phyloP scores from a whole-genome alignment of 768 basidiomycete genomes.

The Podaxis carcinomalis region DNA sequence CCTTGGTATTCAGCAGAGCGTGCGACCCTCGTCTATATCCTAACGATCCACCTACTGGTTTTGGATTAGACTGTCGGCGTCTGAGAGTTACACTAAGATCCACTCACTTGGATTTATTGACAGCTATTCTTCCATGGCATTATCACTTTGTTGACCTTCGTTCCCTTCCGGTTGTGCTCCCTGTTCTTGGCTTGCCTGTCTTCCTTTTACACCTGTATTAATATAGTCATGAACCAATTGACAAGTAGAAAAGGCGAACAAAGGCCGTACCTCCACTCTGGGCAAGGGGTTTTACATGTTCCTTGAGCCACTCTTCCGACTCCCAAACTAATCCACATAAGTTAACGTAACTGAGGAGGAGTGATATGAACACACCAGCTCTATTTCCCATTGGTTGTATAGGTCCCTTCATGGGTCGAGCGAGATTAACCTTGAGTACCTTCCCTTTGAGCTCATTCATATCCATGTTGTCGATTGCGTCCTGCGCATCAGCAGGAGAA shows the following conservation, averaged over 20 bases:
- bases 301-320: conserved; percentile 88
- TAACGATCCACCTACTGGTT: neutral
- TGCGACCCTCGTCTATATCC: neutral
- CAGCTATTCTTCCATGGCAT: conserved; percentile 63
- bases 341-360: neutral
- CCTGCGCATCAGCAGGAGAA: conserved; percentile 80
- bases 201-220: conserved; percentile 50
- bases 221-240: neutral
- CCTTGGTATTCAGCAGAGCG: neutral
- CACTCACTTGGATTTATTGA: conserved; percentile 9
- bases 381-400: conserved; percentile 67
- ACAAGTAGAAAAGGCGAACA: conserved; percentile 5
- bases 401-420: conserved; percentile 74
- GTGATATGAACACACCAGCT: conserved; percentile 51
- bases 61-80: neutral
- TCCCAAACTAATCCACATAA: conserved; percentile 75
- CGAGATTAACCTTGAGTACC: conserved; percentile 80
- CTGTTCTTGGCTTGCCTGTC: conserved; percentile 26
- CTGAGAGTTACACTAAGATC: neutral
- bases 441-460: conserved; percentile 81
- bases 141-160: conserved; percentile 33
- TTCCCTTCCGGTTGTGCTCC: conserved; percentile 19
- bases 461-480: conserved; percentile 99
- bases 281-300: conserved; percentile 74
- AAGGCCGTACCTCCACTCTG: conserved; percentile 61